Conservation (phyloP, 2,329 filamentous ascomycete species). For the Colletotrichum horii region DNA sequence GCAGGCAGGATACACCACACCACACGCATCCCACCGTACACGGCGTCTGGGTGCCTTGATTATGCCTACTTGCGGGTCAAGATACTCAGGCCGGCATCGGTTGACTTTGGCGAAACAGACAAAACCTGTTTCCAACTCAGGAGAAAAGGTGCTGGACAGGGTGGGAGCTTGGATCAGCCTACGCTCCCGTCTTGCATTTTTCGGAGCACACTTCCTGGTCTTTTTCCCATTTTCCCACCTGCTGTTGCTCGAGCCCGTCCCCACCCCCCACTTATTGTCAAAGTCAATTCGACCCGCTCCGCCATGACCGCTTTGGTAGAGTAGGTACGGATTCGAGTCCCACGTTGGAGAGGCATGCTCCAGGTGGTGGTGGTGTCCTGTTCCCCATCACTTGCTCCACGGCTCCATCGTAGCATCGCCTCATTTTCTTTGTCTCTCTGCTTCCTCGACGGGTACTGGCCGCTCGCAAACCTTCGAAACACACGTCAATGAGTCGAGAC, state of each 20-base stretch:
- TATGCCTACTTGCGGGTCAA: neutral
- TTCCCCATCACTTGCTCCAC: neutral
- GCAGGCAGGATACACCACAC: neutral
- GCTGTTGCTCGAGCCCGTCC: neutral
- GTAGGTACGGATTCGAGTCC: neutral
- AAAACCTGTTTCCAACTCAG: neutral
- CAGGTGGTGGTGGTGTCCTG: too few species aligned
- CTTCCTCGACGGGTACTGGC: neutral
- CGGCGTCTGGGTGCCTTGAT: neutral
- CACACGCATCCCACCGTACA: neutral
- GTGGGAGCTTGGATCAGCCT: neutral
- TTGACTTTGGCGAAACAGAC: neutral
- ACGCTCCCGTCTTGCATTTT: neutral
- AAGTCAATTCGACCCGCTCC: slow-evolving; percentile 5
- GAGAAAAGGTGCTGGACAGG: neutral
- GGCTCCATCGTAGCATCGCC: neutral
- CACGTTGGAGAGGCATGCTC: neutral
- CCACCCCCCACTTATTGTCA: neutral
- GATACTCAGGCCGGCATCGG: neutral
- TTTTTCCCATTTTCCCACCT: neutral
- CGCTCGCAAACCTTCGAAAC: neutral
- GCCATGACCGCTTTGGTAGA: neutral
- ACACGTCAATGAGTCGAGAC: neutral
- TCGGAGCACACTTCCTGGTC: neutral
- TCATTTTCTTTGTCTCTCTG: neutral